Base-by-base conservation (phyloP, 176 grass and related monocot genomes). In the Eleusine indica region DNA sequence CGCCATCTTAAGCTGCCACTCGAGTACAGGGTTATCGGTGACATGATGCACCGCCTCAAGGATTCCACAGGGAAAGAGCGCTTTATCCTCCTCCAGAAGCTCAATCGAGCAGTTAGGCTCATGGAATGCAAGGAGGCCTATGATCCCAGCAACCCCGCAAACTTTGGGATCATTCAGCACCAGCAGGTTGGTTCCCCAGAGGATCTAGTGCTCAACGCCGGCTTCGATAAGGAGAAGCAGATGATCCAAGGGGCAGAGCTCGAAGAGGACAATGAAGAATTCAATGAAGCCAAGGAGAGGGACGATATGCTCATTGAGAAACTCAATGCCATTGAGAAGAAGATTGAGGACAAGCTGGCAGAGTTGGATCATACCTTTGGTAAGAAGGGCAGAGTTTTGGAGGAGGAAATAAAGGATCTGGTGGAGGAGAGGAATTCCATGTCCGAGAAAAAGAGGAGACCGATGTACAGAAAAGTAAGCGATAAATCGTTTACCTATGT, bases 101-200 rank as follows among this genome's bases (percentile, higher is more conserved):
- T 98, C 56, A 98, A 98, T 38, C 82, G 91, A 53, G 96, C 93
- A 1, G 44, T 95, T 57, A 88, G 93, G 86, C 41, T 95, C 64
- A 98, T 95, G 96, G 93, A 95, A 46, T 75, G 78, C 82, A 98
- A 95, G 80, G 93, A 98, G 75, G 85, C 93, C 3, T 98, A 93
- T 19, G 91, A 98, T 57, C 96, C 96, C 54, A 93, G 83, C 29
- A 89, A 95, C 84, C 93, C 93, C 0, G 80, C 85, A 32, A 98
- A 95, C 83, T 98, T 98, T 86, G 96, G 96, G 1, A 8, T 91
- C 74, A 95, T 98, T 66, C 82, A 93, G 78, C 92, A 90, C 73
- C 87, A 98, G 73, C 93, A 91, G 80, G 91, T 91, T 77, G 87
- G 41, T 71, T 91, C 96, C 30, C 93, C 93, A 1, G 91, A 93